phyloP scores from a whole-genome alignment of 2,329 filamentous ascomycete species.

The Clarireedia hainanense region DNA sequence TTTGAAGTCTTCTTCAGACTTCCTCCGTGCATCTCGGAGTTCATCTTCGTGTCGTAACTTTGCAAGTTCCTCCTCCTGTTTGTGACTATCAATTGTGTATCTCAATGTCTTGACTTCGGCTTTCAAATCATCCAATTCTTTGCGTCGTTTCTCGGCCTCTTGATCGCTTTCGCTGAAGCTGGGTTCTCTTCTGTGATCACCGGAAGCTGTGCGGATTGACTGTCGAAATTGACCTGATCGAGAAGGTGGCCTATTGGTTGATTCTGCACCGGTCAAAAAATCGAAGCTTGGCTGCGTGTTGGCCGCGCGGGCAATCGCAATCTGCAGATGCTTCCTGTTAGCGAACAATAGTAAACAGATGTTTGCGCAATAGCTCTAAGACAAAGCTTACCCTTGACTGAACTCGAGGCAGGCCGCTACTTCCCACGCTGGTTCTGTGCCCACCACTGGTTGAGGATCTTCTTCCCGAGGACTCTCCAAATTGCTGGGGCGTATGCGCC shows the following conservation, averaged over 20 bases:
- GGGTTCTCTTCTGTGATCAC: constrained; percentile 47
- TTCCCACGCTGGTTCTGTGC: constrained; percentile 22
- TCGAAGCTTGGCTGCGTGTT: constrained; percentile 49
- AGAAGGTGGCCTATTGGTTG: constrained; percentile 27
- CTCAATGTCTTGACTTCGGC: constrained; percentile 81
- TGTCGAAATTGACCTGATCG: constrained; percentile 19
- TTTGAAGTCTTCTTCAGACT: constrained; percentile 80
- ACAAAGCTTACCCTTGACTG: constrained; percentile 23
- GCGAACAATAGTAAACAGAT: not conserved
- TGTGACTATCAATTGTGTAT: constrained; percentile 80
- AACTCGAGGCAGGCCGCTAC: constrained; percentile 23
- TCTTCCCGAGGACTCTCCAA: constrained; percentile 18
- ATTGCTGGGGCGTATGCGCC: constrained; percentile 24
- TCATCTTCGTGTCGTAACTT: constrained; percentile 76
- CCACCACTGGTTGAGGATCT: constrained; percentile 21
- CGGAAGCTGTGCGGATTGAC: constrained; percentile 46
- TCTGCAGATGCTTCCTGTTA: constrained; percentile 13
- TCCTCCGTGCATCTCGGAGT: constrained; percentile 68
- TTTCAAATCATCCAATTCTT: constrained; percentile 67
- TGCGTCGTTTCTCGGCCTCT: constrained; percentile 19
- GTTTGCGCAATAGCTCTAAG: not conserved
- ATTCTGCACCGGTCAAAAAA: constrained; percentile 47
- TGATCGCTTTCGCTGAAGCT: constrained; percentile 33
- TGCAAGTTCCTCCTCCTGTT: constrained; percentile 79
- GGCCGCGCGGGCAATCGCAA: constrained; percentile 41